Base-by-base conservation (phyloP, 768 basidiomycete species). In the Leccinum truebloodii region DNA sequence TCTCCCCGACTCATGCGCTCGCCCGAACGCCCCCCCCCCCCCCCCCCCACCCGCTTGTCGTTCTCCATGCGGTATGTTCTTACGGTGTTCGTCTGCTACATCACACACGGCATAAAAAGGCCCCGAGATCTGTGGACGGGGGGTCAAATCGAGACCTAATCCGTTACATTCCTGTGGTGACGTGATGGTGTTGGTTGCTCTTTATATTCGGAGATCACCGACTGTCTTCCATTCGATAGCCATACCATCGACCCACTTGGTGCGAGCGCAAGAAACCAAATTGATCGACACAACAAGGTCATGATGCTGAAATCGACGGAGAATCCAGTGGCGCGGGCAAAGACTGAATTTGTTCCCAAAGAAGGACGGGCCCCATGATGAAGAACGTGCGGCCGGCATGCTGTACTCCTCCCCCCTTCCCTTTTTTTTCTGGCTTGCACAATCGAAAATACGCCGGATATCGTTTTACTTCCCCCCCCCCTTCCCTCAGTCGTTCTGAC, bases 201-300 rank as follows among this genome's bases (percentile, higher is more conserved):
- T 39, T 8, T 30, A 8, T 50, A 20, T 22, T 54, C 58, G 49
- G 46, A 39, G 50, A 37, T 37, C 24, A 26, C 24, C 14, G 55
- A 63, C 58, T 20, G 4, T 51, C 61, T 64, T 58, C 54, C 58
- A 55, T 59, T 30, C 22, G 35, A 30, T 53, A 6, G 22, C n/a
- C 55, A 24, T 48, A 26, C 32, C 16, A 13, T 59, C 26, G 44
- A 52, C 6, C 30, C 55, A 37, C 62, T 41, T 18, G 26, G 55
- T 22, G 7, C 14, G 10, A 28, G 30, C 41, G 3, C 12, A 35
- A 51, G 46, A 44, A 48, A 24, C 28, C 30, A 24, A 46, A 58
- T 3, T 34, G 18, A 55, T 51, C 30, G 46, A 41, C n/a, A 30
- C 24, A 55, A 54, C n/a, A 52, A 48, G 46, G 44, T 52, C 10